Evolutionary conservation across 1,284 basidiomycete genomes (phyloP), one percentile per base, ranked within the genome.

Genomic region (Ustilago tritici): DNA sequence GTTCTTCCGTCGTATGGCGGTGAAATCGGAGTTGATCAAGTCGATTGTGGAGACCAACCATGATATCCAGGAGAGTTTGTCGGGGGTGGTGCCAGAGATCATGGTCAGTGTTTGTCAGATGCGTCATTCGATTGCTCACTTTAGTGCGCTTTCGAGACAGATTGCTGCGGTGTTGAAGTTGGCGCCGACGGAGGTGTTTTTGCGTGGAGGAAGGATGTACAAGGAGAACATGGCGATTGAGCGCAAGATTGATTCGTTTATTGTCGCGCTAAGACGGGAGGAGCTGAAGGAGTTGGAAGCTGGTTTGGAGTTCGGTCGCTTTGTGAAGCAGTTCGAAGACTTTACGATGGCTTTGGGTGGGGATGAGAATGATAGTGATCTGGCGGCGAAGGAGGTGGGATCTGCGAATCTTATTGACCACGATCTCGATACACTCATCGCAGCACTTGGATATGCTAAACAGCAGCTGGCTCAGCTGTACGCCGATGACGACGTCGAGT

Each of bases 241-340:
- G 88, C 93, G 92, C 85, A 90, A 93, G 47, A 90, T 99, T 61
- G 95, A 99, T 82, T 91, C 92, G 87, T 96, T 96, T 86, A 91
- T 98, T 67, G 92, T 93, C 60, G 89, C 92, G 36, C 88, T 97
- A 14, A 90, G 93, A 54, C 89, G 91, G 50, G 94, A 98, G 78
- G 95, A 95, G 86, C 94, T 99, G 88, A 90, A 92, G 50, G 95
- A 96, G 87, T 90, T 92, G 87, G 95, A 97, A 79, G 98, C 95
- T 86, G 93, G 93, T 15, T 91, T 90, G 77, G 95, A 98, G 82
- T 89, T 98, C 54, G 89, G 90, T 91, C 88, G 94, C 12, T 77
- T 84, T 41, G 76, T 80, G 53, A 74, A 78, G 47, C 77, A 79
- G 58, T 78, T 85, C 40, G 84, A 85, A 47, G 75, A 79, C 12